Base-by-base conservation (phyloP, 805 yeast species). In the Ogataea pilisensis region DNA sequence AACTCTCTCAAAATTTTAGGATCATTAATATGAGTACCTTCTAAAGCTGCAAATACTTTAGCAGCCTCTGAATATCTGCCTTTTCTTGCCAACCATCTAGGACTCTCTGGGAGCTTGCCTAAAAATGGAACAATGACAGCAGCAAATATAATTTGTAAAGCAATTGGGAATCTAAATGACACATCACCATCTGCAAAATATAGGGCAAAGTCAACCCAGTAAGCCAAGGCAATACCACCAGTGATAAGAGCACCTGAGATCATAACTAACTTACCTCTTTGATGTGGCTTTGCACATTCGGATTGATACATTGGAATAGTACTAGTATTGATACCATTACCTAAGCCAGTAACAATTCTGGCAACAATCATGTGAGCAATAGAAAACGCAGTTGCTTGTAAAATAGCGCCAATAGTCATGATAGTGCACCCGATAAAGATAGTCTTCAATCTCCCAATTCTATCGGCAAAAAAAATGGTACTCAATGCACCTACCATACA, bases 1-100 rank as follows among this genome's bases (percentile, higher is more conserved):
- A 55, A 22, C 35, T 54, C 54, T 21, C 24, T 34, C 8, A 21
- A 5, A 13, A 57, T 45, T 0, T 17, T 14, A 2, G 40, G 40
- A 27, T 51, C 48, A 18, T 52, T 46, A 3, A 44, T 36, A 2
- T 44, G 31, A 3, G 45, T 34, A 9, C 64, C 73, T 39, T 69
- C 65, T 45, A 75, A 63, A 16, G 65, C 65, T 50, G 63, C 55
- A 49, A 76, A 63, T 28, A 73, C 58, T 4, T 45, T 48, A 39
- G 67, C 57, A 14, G 79, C 80, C 44, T 73, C 64, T 1, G 67
- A 73, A 30, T 51, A 39, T 44, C 65, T 61, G 11, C 70, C 73
- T 45, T 63, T 64, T 27, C 65, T 57, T 31, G 50, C 42, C 16
- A 68, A 49, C 72, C 73, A 68, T 52, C 75, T 58, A 19, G 76